Conservation (phyloP, 2,329 filamentous ascomycete genomes). For the Coniochaeta ligniaria region DNA sequence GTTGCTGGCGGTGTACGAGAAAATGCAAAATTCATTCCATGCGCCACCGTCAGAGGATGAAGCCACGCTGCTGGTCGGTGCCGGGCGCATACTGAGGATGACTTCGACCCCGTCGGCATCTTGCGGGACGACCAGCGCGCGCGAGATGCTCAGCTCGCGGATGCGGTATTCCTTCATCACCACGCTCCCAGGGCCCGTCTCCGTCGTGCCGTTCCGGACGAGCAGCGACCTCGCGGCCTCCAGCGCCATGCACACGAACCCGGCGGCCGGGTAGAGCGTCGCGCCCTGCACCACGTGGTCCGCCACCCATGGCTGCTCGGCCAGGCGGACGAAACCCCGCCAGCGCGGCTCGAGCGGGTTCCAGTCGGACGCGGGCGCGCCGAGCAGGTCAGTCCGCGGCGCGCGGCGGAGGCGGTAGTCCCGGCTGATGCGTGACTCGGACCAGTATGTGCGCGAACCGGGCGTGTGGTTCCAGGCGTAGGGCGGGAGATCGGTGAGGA, state of each 20-base stretch:
- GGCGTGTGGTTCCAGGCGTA: conserved; percentile 36
- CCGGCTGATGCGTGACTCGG: conserved; percentile 24
- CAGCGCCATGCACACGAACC: conserved; percentile 28
- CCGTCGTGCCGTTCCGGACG: too few species aligned
- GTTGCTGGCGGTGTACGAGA: too few species aligned
- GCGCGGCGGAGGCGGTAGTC: conserved; percentile 20
- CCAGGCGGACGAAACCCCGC: conserved; percentile 34
- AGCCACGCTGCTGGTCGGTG: too few species aligned
- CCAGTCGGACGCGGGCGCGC: conserved; percentile 15
- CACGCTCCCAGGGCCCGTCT: too few species aligned
- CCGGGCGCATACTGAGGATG: too few species aligned
- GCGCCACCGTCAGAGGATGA: too few species aligned
- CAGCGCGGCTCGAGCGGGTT: conserved; percentile 26
- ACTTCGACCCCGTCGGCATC: too few species aligned
- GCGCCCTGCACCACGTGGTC: conserved; percentile 38
- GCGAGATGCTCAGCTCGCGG: too few species aligned
- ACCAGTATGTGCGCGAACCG: conserved; percentile 28
- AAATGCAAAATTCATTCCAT: too few species aligned
- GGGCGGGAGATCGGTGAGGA: conserved; percentile 25
- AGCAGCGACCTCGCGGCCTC: too few species aligned
- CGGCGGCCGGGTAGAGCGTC: conserved; percentile 28
- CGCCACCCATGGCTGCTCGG: conserved; percentile 35
- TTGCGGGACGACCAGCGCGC: too few species aligned
- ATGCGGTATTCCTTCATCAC: too few species aligned
- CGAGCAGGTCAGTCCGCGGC: conserved; percentile 18